Percentiles rank a stretch among this genome's conserved stretches.
These are phyloP conservation scores for Euphorbia schlechtendalii DNA, from an alignment of 441 rosid genomes.

Conservation along the genomic window DNA sequence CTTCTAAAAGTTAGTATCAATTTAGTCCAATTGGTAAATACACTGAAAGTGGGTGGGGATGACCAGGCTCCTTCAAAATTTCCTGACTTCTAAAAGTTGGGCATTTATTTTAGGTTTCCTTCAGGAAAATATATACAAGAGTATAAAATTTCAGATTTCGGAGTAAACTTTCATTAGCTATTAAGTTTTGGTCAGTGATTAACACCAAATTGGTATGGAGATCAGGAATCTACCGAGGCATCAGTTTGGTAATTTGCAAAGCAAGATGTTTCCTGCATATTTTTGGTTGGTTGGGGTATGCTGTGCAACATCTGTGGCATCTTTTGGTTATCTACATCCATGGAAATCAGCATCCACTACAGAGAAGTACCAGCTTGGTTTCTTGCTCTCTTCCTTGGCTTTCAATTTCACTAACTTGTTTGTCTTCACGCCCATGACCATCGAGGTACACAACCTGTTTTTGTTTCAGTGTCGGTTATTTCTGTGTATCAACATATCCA, in stretches of 20 bases:
- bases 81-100: too few relatives aligned
- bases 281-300: slow-evolving; percentile 64
- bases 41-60: too few relatives aligned
- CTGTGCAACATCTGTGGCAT: slow-evolving; percentile 54
- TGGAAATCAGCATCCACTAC: slow-evolving; percentile 67
- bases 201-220: neutral
- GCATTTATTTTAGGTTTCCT: neutral
- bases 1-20: too few relatives aligned
- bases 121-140: neutral
- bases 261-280: slow-evolving; percentile 96
- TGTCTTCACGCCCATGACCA: slow-evolving; percentile 83
- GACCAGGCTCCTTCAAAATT: too few relatives aligned
- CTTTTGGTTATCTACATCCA: slow-evolving; percentile 76
- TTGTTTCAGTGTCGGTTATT: neutral
- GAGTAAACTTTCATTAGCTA: neutral
- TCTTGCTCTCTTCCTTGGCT: slow-evolving; percentile 62
- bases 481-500: neutral
- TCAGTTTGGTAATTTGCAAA: slow-evolving; percentile 75
- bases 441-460: slow-evolving; percentile 40
- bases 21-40: too few relatives aligned
- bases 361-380: slow-evolving; percentile 87
- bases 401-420: slow-evolving; percentile 80
- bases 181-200: neutral
- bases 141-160: neutral
- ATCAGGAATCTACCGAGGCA: slow-evolving; percentile 79